Evolutionary conservation across 805 yeast genomes (phyloP).

Genomic region (Wickerhamomyces canadensis): DNA sequence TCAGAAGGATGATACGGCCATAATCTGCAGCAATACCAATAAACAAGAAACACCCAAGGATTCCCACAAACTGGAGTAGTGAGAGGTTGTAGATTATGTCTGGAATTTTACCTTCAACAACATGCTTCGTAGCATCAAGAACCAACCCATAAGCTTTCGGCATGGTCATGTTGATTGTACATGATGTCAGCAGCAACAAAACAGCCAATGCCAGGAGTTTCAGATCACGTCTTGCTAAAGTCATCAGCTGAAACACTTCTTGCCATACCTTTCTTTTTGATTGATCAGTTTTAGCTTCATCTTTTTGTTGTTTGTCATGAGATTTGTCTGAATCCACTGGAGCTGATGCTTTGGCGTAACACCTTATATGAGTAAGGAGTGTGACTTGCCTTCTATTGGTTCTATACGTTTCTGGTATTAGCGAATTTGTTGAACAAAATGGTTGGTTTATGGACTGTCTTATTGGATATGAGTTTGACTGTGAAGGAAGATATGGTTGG

Average conservation of each 20-base stretch:
- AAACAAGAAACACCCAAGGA: conserved; percentile 36
- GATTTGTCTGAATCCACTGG: no score
- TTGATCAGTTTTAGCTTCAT: neutral
- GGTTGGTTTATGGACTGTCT: no score
- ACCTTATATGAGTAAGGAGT: no score
- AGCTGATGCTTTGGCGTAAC: no score
- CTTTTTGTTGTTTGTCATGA: neutral
- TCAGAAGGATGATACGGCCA: conserved; percentile 64
- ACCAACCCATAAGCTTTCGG: conserved; percentile 55
- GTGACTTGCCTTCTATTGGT: no score
- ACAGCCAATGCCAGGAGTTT: conserved; percentile 39
- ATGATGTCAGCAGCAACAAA: conserved; percentile 39
- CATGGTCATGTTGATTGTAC: conserved; percentile 44
- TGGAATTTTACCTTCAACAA: conserved; percentile 26
- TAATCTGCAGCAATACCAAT: conserved; percentile 69
- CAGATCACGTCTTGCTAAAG: conserved; percentile 40
- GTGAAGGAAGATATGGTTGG: no score
- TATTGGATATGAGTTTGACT: no score
- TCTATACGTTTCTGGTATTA: no score
- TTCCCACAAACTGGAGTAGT: conserved; percentile 53
- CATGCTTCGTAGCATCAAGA: conserved; percentile 41
- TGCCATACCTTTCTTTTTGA: conserved; percentile 9
- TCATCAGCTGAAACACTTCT: conserved; percentile 33
- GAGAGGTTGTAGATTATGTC: conserved; percentile 47
- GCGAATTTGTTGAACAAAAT: no score